A percentile compares a stretch with the other conserved stretches of the same genome.
These are phyloP conservation scores for Euphorbia celastroides DNA, from an alignment of 441 rosid species.

Conservation along the genomic window DNA sequence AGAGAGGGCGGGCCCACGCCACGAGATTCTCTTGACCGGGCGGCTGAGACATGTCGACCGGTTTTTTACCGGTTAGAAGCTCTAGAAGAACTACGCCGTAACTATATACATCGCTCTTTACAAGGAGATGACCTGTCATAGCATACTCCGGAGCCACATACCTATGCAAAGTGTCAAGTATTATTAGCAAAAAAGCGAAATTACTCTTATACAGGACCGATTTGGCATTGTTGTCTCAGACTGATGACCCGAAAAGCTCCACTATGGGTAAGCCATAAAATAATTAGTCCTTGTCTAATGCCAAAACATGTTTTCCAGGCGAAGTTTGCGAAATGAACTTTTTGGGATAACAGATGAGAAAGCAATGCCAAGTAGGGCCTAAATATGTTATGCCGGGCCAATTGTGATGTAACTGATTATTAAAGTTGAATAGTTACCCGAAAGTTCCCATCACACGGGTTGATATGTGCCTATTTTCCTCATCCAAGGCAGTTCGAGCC, in stretches of 20 bases:
- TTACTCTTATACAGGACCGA: no score
- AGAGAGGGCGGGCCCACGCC: constrained; percentile 59
- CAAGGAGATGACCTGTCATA: constrained; percentile 81
- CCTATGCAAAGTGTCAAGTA: no score
- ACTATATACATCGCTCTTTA: constrained; percentile 74
- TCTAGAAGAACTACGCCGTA: constrained; percentile 88
- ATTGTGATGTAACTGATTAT: constrained; percentile 48
- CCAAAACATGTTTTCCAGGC: no score
- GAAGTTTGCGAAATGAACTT: no score
- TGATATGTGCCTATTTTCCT: constrained; percentile 52
- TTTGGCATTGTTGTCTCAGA: no score
- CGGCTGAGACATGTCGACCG: constrained; percentile 66
- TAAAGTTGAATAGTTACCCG: constrained; percentile 35
- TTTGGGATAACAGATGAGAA: no score
- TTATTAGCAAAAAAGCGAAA: no score
- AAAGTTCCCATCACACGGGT: constrained; percentile 83
- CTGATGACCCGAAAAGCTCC: no score
- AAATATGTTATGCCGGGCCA: no score
- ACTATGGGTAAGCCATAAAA: no score
- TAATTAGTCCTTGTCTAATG: no score
- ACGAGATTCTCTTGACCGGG: constrained; percentile 72
- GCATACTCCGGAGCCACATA: constrained; percentile 76
- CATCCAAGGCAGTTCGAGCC: constrained; percentile 65
- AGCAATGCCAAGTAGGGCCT: no score
- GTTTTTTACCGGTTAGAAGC: constrained; percentile 65